These are phyloP conservation scores for Penicillium sp. DNA, from an alignment of 2,329 filamentous ascomycete species.

Conservation along the genomic window DNA sequence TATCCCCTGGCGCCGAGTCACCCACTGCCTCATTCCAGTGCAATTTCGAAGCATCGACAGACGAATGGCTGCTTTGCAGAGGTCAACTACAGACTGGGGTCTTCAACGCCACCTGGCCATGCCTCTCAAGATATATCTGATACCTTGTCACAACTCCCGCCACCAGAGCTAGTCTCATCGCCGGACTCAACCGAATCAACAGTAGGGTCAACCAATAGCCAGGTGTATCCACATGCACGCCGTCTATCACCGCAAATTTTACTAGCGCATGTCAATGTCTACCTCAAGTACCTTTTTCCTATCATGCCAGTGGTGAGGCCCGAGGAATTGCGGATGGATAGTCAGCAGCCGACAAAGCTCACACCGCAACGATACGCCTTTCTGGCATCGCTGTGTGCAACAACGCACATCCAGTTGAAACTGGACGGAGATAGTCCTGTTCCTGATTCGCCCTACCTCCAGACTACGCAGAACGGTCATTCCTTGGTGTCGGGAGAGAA, in stretches of 20 bases:
- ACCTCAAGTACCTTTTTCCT: constrained; percentile 40
- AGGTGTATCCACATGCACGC: constrained; percentile 15
- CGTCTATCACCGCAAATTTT: constrained; percentile 33
- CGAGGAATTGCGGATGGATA: constrained; percentile 33
- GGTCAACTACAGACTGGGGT: no score
- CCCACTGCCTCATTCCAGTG: constrained; percentile 28
- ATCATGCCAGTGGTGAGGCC: constrained; percentile 42
- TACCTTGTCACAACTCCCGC: constrained; percentile 26
- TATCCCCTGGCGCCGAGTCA: constrained; percentile 37
- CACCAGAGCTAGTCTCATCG: constrained; percentile 31
- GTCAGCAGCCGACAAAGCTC: constrained; percentile 51
- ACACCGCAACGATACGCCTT: constrained; percentile 38
- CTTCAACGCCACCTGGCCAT: no score
- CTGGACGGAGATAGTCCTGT: constrained; percentile 29
- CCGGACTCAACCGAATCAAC: constrained; percentile 32
- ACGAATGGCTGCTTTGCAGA: no score
- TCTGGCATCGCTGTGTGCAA: constrained; percentile 38
- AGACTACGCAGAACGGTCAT: constrained; percentile 52
- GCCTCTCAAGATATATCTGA: constrained; percentile 22
- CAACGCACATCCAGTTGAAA: constrained; percentile 44
- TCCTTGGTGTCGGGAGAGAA: constrained; percentile 59
- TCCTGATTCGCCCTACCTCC: constrained; percentile 20
- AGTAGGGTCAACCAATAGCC: constrained; percentile 23
- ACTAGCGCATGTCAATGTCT: constrained; percentile 39
- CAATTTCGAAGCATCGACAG: no score